Percentiles rank a stretch among this genome's conserved stretches.
phyloP scores from a whole-genome alignment of 345 rosid species.

The Citrus reticulata region DNA sequence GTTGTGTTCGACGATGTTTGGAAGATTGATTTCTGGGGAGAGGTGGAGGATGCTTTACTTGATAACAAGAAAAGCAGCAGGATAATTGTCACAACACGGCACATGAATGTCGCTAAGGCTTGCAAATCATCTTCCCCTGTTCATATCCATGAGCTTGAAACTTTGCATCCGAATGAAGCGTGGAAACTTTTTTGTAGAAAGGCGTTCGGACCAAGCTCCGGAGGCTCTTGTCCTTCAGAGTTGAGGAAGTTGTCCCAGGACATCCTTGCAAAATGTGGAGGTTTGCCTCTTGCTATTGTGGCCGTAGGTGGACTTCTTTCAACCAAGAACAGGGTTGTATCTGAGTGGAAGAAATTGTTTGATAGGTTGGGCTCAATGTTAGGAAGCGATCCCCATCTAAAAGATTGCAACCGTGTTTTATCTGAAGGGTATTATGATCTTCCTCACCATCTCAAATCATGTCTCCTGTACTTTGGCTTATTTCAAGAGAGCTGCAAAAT shows the following conservation, averaged over 20 bases:
- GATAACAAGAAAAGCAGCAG: slow-evolving; percentile 11
- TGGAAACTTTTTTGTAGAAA: not conserved
- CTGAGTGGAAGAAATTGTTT: slow-evolving; percentile 8
- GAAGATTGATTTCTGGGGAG: slow-evolving; percentile 14
- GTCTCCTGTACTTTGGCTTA: slow-evolving; percentile 20
- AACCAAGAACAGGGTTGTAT: not conserved
- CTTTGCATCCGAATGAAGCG: not conserved
- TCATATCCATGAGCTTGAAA: not conserved
- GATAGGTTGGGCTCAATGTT: slow-evolving; percentile 1
- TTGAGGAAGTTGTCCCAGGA: no score
- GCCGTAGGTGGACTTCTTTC: slow-evolving; percentile 11
- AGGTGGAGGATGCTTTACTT: slow-evolving; percentile 9
- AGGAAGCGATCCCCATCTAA: not conserved
- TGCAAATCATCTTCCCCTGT: not conserved
- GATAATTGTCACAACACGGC: slow-evolving; percentile 15
- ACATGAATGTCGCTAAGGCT: not conserved
- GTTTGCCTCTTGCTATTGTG: not conserved
- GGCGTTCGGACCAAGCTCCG: no score
- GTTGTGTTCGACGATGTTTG: slow-evolving; percentile 22
- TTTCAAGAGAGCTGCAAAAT: slow-evolving; percentile 18
- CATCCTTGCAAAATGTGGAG: no score
- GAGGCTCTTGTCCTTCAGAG: no score
- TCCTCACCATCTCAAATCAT: slow-evolving; percentile 18
- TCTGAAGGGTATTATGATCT: slow-evolving; percentile 18
- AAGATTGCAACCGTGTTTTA: slow-evolving; percentile 1